Percentiles rank a stretch among this genome's conserved stretches.
Evolutionary conservation across 257 asterid species (phyloP).

Genomic region (Solanum peruvianum): DNA sequence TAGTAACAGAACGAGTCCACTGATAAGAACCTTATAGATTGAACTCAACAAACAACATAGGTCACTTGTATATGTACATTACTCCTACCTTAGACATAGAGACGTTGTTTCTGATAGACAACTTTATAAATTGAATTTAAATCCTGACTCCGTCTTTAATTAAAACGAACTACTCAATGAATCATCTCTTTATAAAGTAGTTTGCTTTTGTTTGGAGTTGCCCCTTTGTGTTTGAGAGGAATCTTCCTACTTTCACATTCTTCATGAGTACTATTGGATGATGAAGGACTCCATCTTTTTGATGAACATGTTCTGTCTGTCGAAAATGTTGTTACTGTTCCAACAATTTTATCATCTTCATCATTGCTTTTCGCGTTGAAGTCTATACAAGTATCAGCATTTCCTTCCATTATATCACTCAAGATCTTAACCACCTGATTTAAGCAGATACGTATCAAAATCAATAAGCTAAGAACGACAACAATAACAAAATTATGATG

Average conservation of each 20-base stretch:
- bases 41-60: not conserved
- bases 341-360: not conserved
- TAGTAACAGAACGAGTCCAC: not conserved
- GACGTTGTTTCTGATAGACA: not conserved
- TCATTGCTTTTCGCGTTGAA: not conserved
- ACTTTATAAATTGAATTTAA: not conserved
- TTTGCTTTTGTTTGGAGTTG: not conserved
- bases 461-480: not conserved
- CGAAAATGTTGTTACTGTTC: not conserved
- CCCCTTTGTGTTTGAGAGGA: not conserved
- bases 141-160: not conserved
- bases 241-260: not conserved
- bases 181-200: not conserved
- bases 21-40: not conserved
- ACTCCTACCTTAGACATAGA: not conserved
- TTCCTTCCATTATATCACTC: not conserved
- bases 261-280: not conserved
- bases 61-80: not conserved
- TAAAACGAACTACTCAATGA: not conserved
- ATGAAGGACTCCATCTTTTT: not conserved
- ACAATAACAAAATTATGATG: not conserved
- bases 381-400: not conserved
- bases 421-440: not conserved
- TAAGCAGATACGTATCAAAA: not conserved
- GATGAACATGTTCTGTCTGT: not conserved